Evolutionary conservation across 768 basidiomycete species (phyloP), one percentile per base, ranked within the genome.

Genomic region (Auricularia cornea): DNA sequence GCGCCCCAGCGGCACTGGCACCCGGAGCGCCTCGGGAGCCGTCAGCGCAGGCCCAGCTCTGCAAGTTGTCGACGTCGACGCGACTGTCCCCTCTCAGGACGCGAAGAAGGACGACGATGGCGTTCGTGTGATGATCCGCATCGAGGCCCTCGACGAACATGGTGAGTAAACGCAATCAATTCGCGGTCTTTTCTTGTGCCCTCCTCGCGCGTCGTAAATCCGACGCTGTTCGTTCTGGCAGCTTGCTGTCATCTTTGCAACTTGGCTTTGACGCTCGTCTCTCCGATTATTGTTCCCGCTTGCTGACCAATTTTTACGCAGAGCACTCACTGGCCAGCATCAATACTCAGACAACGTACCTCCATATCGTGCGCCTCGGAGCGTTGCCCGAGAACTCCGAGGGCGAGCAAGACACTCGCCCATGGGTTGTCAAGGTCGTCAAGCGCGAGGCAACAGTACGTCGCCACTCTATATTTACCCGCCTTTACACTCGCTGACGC

Each of bases 381-480:
- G 63, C 76, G 20, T 63, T 54, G 51, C 65, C 63, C n/a, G 79
- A 76, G 28, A 30, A 29, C 40, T 23, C 23, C 23, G 73, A 73
- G 26, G 73, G 70, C n/a, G 78, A 72, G 35, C 84, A 86, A 40
- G 87, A 92, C 68, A 77, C 78, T 12, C 78, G 90, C 41, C 85
- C 91, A 2, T 98, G 93, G 93, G 86, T 94, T 23, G 91, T 96
- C 71, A 91, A 88, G 71, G 94, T 98, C 41, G 87, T 94, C 63
- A 90, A 94, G 72, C 84, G 94, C 52, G 94, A 98, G 73, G 94
- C 94, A 33, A 87, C 87, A 64, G 35, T 38, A 10, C 35, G 35
- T 38, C 63, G 44, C n/a, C 59, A 57, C 16, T 26, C 26, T 59
- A 20, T 54, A 54, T 44, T 57, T 38, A 38, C 16, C 35, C 16